These are phyloP conservation scores for Scheffersomyces stipitis DNA, from an alignment of 805 yeast genomes.

Conservation along the genomic window DNA sequence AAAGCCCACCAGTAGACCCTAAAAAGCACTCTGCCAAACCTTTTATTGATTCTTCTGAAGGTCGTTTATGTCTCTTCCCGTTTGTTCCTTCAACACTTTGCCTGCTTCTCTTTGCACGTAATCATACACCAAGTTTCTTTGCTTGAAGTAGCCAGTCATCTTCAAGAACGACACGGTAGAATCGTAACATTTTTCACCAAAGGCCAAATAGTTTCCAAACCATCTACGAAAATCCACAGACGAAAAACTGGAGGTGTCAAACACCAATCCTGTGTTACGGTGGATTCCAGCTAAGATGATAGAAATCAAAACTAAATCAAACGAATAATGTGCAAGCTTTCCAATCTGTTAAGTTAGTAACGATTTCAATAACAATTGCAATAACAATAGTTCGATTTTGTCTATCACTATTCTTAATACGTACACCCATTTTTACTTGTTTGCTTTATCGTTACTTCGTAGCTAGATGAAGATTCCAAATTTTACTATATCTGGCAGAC, in stretches of 20 bases:
- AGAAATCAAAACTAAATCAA: conserved; percentile 78
- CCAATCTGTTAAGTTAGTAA: conserved; percentile 48
- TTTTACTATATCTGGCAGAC: too few species aligned
- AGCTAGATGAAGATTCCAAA: too few species aligned
- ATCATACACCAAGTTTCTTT: conserved; percentile 37
- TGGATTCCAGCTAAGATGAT: conserved; percentile 84
- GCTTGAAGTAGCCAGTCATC: conserved; percentile 51
- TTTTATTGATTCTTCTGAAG: conserved; percentile 12
- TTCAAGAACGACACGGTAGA: conserved; percentile 45
- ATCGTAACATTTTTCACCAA: conserved; percentile 65
- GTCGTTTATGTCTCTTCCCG: conserved; percentile 29
- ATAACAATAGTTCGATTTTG: too few species aligned
- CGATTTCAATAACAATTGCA: background rate
- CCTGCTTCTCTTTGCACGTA: conserved; percentile 31
- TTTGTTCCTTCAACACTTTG: conserved; percentile 27
- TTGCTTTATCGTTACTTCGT: too few species aligned
- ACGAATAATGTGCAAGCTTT: conserved; percentile 63
- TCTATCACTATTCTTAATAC: background rate
- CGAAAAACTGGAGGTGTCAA: conserved; percentile 51
- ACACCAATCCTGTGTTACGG: conserved; percentile 72
- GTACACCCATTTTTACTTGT: conserved; percentile 1
- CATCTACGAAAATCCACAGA: conserved; percentile 46
- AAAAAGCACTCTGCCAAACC: background rate
- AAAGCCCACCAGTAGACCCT: conserved; percentile 1
- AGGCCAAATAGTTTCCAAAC: conserved; percentile 51